Conservation (phyloP, 129 eudicot species). For the carrot (Daucus carota) region DH1_v3.0 NC_030389.2:5237501-5238000, state of each 20-base stretch:
- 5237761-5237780: slow-evolving; percentile 47
- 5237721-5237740: slow-evolving; percentile 87
- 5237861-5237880: slow-evolving; percentile 84
- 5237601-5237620: neutral
- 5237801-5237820: slow-evolving; percentile 76
- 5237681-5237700: slow-evolving; percentile 27
- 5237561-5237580: neutral
- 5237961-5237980: slow-evolving; percentile 63
- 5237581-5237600: neutral
- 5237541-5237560: neutral
- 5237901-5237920: slow-evolving; percentile 61
- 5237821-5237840: slow-evolving; percentile 86
- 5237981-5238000: slow-evolving; percentile 67
- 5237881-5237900: slow-evolving; percentile 79
- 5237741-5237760: slow-evolving; percentile 60
- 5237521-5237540: neutral
- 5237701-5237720: slow-evolving; percentile 94
- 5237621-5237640: neutral
- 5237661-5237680: neutral
- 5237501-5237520: neutral
- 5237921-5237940: slow-evolving; percentile 95
- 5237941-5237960: slow-evolving; percentile 85
- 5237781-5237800: slow-evolving; percentile 97
- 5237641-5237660: neutral
- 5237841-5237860: slow-evolving; percentile 98